phyloP scores from a whole-genome alignment of 2,329 filamentous ascomycete species.

The Colletotrichum nymphaeae region DNA sequence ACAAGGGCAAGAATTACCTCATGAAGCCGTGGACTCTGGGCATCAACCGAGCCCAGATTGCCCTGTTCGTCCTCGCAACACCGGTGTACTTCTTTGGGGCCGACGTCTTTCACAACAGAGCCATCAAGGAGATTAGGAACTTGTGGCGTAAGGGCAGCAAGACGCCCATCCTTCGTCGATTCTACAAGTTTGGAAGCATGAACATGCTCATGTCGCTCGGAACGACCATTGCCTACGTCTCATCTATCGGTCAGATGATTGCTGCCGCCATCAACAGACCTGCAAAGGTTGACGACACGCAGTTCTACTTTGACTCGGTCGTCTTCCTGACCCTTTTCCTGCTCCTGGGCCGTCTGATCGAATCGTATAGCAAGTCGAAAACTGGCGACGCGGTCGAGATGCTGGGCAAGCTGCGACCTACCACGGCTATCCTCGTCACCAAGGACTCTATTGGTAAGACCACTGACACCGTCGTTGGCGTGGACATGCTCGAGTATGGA shows the following conservation, averaged over 20 bases:
- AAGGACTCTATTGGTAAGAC: conserved; percentile 49
- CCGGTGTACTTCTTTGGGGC: conserved; percentile 89
- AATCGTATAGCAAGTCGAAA: conserved; percentile 91
- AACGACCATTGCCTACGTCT: conserved; percentile 87
- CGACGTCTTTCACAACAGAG: conserved; percentile 84
- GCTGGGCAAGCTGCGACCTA: conserved; percentile 81
- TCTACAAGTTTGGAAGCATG: conserved; percentile 97
- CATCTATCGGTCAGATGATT: conserved; percentile 83
- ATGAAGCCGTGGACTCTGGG: conserved; percentile 79
- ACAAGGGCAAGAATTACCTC: conserved; percentile 71
- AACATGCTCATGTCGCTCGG: conserved; percentile 92
- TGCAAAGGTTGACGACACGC: conserved; percentile 56
- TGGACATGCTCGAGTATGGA: conserved; percentile 80
- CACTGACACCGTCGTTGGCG: conserved; percentile 55
- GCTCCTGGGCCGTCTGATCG: conserved; percentile 78
- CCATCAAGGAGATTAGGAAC: conserved; percentile 80
- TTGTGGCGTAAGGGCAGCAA: conserved; percentile 83
- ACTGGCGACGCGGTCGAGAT: conserved; percentile 88
- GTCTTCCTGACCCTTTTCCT: conserved; percentile 93
- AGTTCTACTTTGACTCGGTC: conserved; percentile 91
- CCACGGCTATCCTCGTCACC: conserved; percentile 77
- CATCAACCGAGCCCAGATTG: conserved; percentile 81
- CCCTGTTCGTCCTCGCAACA: conserved; percentile 83
- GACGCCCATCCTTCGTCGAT: conserved; percentile 78
- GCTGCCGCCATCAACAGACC: conserved; percentile 59